A percentile compares a stretch with the other conserved stretches of the same genome.
These are phyloP conservation scores for Sungouiozyma intestinalis DNA, from an alignment of 805 yeast genomes.

Conservation along the genomic window DNA sequence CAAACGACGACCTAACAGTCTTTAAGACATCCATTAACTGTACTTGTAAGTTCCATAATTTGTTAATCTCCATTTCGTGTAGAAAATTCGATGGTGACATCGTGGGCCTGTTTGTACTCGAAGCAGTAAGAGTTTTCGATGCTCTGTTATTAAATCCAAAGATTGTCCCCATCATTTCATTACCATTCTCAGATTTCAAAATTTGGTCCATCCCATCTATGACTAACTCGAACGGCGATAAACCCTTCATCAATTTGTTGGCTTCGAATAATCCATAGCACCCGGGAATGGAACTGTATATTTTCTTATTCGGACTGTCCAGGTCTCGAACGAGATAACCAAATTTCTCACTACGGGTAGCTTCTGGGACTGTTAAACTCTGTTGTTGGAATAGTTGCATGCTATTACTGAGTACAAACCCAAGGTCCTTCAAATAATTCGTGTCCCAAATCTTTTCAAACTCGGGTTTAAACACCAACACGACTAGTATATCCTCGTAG, in stretches of 20 bases:
- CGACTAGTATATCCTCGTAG: slow-evolving; percentile 17
- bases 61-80: slow-evolving; percentile 12
- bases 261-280: slow-evolving; percentile 6
- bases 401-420: slow-evolving; percentile 14
- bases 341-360: slow-evolving; percentile 8
- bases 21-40: slow-evolving; percentile 14
- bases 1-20: slow-evolving; percentile 10
- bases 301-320: background rate
- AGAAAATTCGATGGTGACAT: slow-evolving; percentile 13
- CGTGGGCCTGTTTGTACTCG: background rate
- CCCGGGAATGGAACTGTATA: slow-evolving; percentile 20
- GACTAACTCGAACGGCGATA: slow-evolving; percentile 17
- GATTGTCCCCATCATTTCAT: background rate
- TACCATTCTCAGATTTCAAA: background rate
- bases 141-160: background rate
- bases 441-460: slow-evolving; percentile 22
- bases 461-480: slow-evolving; percentile 16
- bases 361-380: slow-evolving; percentile 1
- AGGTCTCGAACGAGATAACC: slow-evolving; percentile 17
- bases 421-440: slow-evolving; percentile 20
- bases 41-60: slow-evolving; percentile 18
- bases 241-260: slow-evolving; percentile 1
- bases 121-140: background rate
- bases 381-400: slow-evolving; percentile 16
- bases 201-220: slow-evolving; percentile 20